Evolutionary conservation across 2,329 filamentous ascomycete species (phyloP), one percentile per base, ranked within the genome.

Genomic region (Coniochaeta sp.): DNA sequence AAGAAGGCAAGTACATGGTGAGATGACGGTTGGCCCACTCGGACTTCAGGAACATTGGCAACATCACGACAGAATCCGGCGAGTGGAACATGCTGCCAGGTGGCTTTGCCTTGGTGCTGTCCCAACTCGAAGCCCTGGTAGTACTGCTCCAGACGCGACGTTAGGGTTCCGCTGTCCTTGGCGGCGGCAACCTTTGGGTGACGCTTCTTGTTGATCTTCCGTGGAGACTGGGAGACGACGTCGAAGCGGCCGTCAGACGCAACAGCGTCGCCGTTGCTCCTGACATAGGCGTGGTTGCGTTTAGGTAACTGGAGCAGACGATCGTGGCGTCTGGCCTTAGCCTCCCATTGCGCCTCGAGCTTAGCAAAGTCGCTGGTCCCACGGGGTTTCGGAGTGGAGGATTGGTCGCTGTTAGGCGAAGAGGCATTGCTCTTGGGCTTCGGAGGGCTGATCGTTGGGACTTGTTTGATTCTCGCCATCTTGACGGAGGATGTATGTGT

Each of bases 161-260:
- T 58, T 5, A 58, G 16, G 38, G 56, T 58, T 28, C 38, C 24
- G 56, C 31, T 58, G 28, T 40, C 24, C 24, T n/a, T 58, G 34
- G 56, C 56, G 33, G 56, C 56, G 19, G 33, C 56, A 31, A 58
- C 24, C 56, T 58, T 58, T 7, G 56, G 56, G 22, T 58, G 56
- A 12, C 26, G 56, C 38, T 44, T 58, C 38, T 57, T 58, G 34
- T 43, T 31, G 34, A 34, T 24, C 54, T 22, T 34, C 31, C n/a
- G 8, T 40, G 57, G 57, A 14, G 11, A 17, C 47, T 52, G 47
- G 47, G 24, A 17, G n/a, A 52, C 47, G 47, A 31, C 14, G 34
- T 59, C 54, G 54, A 33, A 58, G 14, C n/a, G 34, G 57, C 22
- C 19, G 28, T 59, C 50, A 17, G 24, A 59, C 2, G 38, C 22